Evolutionary conservation across 2,329 filamentous ascomycete genomes (phyloP), one percentile per base, ranked within the genome.

Genomic region (Aspergillus phoenicis): DNA sequence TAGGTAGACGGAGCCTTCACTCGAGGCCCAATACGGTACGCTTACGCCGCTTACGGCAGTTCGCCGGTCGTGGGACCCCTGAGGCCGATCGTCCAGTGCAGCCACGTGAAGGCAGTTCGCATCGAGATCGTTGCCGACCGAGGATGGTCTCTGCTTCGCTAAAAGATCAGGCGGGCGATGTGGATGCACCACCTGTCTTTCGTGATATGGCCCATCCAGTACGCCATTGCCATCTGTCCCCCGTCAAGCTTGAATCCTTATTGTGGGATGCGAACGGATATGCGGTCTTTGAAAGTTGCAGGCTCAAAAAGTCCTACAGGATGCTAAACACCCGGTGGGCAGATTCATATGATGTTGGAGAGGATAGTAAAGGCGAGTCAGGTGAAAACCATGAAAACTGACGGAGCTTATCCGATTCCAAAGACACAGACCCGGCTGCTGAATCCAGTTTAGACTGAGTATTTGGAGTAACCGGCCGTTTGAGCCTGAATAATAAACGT

Each of bases 61-160:
- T 68, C 60, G 63, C 60, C 59, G 62, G 52, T 63, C 66, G 62
- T 62, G 61, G 60, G 59, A 67, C 63, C 66, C 66, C 65, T 68
- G 65, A 64, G 63, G 66, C 61, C 62, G 66, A 68, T 68, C 66
- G 59, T 59, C 59, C 58, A 64, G 43, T 62, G 58, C 58, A 51
- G 66, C 62, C 65, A 67, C 65, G 65, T 68, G 66, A 67, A 67
- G 53, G 58, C 57, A 59, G 61, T 36, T 60, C 51, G 58, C 52
- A 64, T 67, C 64, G 58, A 67, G 65, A 67, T 64, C 65, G 54
- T 61, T 59, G 49, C 60, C 52, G 57, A 54, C 59, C 51, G 60
- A 60, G 58, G 52, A 30, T 59, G 51, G 59, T 43, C 58, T 59
- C 28, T 43, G 52, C 52, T 55, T 55, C 15, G 36, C 28, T 24